These are phyloP conservation scores for Colletotrichum orchidophilum DNA, from an alignment of 2,329 filamentous ascomycete genomes.

Conservation along the genomic window DNA sequence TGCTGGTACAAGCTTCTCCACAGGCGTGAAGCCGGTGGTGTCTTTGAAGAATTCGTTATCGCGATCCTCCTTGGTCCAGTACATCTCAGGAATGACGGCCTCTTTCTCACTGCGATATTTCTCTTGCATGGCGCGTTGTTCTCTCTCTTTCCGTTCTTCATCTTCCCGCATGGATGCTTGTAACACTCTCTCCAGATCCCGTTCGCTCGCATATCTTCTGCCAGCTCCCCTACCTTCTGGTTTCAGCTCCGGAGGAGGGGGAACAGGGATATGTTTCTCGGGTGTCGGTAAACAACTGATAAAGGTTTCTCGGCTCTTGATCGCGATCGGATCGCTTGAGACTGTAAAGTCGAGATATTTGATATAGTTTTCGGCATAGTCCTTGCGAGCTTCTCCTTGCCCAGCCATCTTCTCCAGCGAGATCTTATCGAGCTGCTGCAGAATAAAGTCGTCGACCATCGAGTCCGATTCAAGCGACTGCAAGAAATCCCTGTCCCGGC, in stretches of 20 bases:
- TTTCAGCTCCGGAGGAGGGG: conserved; percentile 59
- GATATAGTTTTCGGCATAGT: conserved; percentile 59
- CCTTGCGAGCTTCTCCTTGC: conserved; percentile 50
- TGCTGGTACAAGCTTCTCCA: conserved; percentile 72
- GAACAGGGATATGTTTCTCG: conserved; percentile 27
- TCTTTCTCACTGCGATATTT: conserved; percentile 81
- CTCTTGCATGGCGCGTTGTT: conserved; percentile 70
- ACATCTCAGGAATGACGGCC: conserved; percentile 77
- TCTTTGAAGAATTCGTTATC: conserved; percentile 70
- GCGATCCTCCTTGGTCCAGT: conserved; percentile 69
- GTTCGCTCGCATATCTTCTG: conserved; percentile 74
- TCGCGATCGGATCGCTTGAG: conserved; percentile 63
- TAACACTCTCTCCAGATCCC: conserved; percentile 76
- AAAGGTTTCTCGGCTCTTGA: conserved; percentile 66
- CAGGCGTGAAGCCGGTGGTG: conserved; percentile 69
- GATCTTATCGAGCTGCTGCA: conserved; percentile 54
- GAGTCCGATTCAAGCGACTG: conserved; percentile 51
- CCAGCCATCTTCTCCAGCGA: conserved; percentile 46
- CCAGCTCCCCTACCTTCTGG: conserved; percentile 64
- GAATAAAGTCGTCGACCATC: conserved; percentile 55
- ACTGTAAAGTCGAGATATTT: conserved; percentile 64
- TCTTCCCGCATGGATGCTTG: conserved; percentile 78
- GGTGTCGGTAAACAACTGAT: conserved; percentile 32
- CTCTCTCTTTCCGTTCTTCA: conserved; percentile 75
- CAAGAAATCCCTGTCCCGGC: conserved; percentile 56